Conservation (phyloP, 208 protist species). For the Spongospora subterranea region DNA sequence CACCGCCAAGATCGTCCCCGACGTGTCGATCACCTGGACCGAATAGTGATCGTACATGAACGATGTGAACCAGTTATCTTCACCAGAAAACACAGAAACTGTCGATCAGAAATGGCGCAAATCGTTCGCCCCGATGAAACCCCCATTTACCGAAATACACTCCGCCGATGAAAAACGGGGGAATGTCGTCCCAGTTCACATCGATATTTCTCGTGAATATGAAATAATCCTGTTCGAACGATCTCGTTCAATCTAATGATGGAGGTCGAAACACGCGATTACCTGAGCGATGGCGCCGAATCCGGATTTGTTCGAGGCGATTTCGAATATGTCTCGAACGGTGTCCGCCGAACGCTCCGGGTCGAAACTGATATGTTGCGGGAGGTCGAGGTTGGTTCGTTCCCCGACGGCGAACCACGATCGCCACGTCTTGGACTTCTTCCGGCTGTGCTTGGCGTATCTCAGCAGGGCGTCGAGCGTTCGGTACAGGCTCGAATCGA, state of each 20-base stretch:
- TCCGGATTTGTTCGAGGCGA: too few species aligned
- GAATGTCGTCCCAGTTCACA: neutral
- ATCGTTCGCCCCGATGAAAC: too few species aligned
- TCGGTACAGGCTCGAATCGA: neutral
- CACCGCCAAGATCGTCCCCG: neutral
- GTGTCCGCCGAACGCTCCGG: neutral
- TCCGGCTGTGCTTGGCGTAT: neutral
- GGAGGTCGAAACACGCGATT: neutral
- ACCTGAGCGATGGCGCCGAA: constrained; percentile 6
- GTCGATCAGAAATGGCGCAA: neutral
- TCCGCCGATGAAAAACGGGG: constrained; percentile 39
- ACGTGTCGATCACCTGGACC: neutral
- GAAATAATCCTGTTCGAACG: constrained; percentile 23
- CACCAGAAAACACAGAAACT: neutral
- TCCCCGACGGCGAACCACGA: neutral
- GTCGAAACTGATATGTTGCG: neutral
- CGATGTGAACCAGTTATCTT: constrained; percentile 1
- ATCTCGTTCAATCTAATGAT: neutral
- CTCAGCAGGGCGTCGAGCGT: neutral
- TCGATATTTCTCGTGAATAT: constrained; percentile 29
- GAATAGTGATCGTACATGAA: neutral
- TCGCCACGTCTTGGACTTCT: neutral
- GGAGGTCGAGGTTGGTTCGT: neutral
- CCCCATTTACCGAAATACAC: neutral
- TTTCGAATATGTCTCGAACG: neutral